Evolutionary conservation across 163 green algal genomes (phyloP), one percentile per base, ranked within the genome.

Genomic region (Coccomyxa subellipsoidea): DNA sequence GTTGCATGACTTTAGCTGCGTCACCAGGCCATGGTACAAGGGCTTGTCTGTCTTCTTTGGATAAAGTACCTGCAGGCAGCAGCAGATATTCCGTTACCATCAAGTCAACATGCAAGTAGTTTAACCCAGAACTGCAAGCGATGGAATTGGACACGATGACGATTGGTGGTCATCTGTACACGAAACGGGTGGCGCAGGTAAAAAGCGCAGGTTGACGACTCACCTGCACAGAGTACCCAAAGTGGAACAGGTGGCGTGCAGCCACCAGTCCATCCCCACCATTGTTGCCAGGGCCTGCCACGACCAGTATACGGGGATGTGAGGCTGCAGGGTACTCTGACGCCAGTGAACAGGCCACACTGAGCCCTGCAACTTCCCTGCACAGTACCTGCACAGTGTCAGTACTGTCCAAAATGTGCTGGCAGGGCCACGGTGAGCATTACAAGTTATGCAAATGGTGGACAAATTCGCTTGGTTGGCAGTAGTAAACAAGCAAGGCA

Each of bases 261-360:
- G 92, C 93, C 31, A 98, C 95, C 5, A 99, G 92, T 0, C 96
- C 96, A 85, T 99, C 96, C 4, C 96, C 96, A 12, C 96, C 97
- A 84, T 99, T 99, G 93, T 99, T 99, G 78, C 96, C 96, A 0
- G 96, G 96, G 2, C 96, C 96, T 31, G 89, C 93, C 21, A 98
- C 80, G 29, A 99, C 89, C 39, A 98, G 90, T 54, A 98, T 91
- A 0, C 92, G 87, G 31, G 53, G 37, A 84, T 91, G 81, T 32
- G 59, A 84, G n/a, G 54, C 73, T 35, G 82, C 27, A 3, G 40
- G 54, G 80, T 87, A 92, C 32, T 86, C 85, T 47, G 86, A 54
- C 34, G 32, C 25, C 18, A 83, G 6, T 15, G 80, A 47, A 7
- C 23, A 23, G 7, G 84, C 73, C 12, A 78, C 38, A n/a, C 72